Evolutionary conservation across 2,329 filamentous ascomycete species (phyloP).

Genomic region (Sporothrix globosa): DNA sequence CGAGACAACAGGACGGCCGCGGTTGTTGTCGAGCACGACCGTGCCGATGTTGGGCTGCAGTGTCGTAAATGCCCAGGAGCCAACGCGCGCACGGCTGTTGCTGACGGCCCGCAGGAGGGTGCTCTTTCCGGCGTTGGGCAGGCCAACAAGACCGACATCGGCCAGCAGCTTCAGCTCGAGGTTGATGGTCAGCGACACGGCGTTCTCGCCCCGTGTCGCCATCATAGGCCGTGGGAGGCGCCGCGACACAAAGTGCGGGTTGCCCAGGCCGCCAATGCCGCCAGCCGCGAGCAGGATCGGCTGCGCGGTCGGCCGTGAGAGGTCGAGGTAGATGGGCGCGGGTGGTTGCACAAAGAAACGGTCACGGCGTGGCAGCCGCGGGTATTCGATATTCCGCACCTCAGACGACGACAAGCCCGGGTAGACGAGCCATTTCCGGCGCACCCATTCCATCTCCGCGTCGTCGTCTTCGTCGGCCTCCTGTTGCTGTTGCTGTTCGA

Average conservation of each 20-base stretch:
- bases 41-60: constrained; percentile 90
- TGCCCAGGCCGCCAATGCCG: constrained; percentile 86
- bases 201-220: constrained; percentile 81
- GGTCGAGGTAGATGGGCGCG: constrained; percentile 71
- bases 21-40: constrained; percentile 86
- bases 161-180: constrained; percentile 94
- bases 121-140: constrained; percentile 95
- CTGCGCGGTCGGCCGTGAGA: constrained; percentile 74
- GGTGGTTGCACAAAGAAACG: constrained; percentile 68
- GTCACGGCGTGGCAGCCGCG: constrained; percentile 56
- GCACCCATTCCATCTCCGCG: constrained; percentile 51
- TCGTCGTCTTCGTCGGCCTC: constrained; percentile 49
- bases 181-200: constrained; percentile 76
- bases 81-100: constrained; percentile 85
- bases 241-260: constrained; percentile 86
- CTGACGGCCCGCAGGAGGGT: constrained; percentile 86
- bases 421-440: constrained; percentile 83
- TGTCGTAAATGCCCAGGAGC: constrained; percentile 96
- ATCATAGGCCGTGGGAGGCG: constrained; percentile 78
- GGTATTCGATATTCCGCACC: constrained; percentile 58
- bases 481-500: constrained; percentile 49
- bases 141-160: constrained; percentile 89
- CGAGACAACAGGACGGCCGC: constrained; percentile 65
- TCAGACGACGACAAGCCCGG: constrained; percentile 74
- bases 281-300: constrained; percentile 87